Evolutionary conservation across 306 rosid species (phyloP).

Genomic region (Pyrus pyrifolia): DNA sequence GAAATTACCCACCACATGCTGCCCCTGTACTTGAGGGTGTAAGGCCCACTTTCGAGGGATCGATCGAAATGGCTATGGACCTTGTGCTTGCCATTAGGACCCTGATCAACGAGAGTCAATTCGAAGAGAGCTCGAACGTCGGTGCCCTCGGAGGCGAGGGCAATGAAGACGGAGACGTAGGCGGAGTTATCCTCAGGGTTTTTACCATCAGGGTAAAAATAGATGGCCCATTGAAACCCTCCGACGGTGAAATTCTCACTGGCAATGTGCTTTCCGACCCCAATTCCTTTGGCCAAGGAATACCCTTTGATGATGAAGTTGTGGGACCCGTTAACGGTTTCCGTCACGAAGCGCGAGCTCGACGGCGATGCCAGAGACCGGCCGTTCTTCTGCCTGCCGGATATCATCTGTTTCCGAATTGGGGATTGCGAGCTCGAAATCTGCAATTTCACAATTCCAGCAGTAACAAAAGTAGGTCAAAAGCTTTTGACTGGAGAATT

Average conservation of each 20-base stretch:
- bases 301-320: conserved; percentile 81
- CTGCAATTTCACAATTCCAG: background rate
- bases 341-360: conserved; percentile 84
- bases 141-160: conserved; percentile 92
- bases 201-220: conserved; percentile 94
- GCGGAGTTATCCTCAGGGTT: conserved; percentile 90
- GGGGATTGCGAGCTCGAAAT: background rate
- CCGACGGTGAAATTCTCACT: conserved; percentile 89
- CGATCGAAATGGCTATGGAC: conserved; percentile 95
- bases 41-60: conserved; percentile 85
- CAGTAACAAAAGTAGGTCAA: background rate
- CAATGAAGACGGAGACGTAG: conserved; percentile 90
- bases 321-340: conserved; percentile 94
- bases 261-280: conserved; percentile 87
- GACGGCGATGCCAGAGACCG: conserved; percentile 43
- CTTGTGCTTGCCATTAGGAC: conserved; percentile 80
- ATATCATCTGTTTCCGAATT: background rate
- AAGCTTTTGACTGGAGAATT: background rate
- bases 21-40: conserved; percentile 86
- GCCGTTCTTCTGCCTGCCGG: conserved; percentile 13
- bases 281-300: conserved; percentile 91
- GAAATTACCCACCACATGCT: conserved; percentile 79
- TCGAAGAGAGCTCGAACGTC: conserved; percentile 90
- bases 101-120: conserved; percentile 79
- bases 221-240: conserved; percentile 95